Base-by-base conservation (phyloP, 176 grass and related monocot species). In the Eragrostis curvula region DNA sequence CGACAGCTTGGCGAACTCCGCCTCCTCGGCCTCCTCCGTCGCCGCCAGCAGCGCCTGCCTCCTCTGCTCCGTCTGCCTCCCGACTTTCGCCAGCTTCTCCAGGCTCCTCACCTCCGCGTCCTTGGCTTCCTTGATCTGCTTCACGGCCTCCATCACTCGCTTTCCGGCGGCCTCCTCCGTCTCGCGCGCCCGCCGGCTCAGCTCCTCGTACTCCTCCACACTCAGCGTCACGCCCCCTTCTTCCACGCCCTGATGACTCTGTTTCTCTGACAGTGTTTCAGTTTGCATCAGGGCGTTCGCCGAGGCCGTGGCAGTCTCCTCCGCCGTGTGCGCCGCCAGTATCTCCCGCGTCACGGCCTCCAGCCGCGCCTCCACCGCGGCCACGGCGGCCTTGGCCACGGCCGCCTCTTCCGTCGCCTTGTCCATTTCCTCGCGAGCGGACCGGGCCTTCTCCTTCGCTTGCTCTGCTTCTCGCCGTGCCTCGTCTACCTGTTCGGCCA, bases 101-200 rank as follows among this genome's bases (percentile, higher is more conserved):
- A 88, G 64, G 62, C 51, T 82, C 49, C 85, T 43, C 72, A 84
- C 86, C 78, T 97, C 94, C 27, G 87, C 90, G 30, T 90, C 85
- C 88, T 92, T 90, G 9, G 85, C 91, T 12, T 87, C 85, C 67
- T 88, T 63, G 84, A 97, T 84, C 66, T 69, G 73, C 79, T 79
- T 86, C 45, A 92, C 75, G 64, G 94, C 94, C 59, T 90, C 73
- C 0, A 47, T 69, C 75, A 97, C 87, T 77, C 83, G 51, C 78
- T 71, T 82, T 16, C 83, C 86, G 1, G 68, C 87, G 9, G 47
- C 36, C 71, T 91, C 92, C 83, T 98, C 95, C 1, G 46, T 87
- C 32, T 93, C 90, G 20, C 66, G 36, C 13, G 90, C 88, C 60
- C 81, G 21, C 77, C 87, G 85, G 79, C 95, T 91, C 69, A 97